Percentiles rank a stretch among this genome's conserved stretches.
These are phyloP conservation scores for Stereum hirsutum DNA, from an alignment of 1,284 basidiomycete genomes.

Conservation along the genomic window DNA sequence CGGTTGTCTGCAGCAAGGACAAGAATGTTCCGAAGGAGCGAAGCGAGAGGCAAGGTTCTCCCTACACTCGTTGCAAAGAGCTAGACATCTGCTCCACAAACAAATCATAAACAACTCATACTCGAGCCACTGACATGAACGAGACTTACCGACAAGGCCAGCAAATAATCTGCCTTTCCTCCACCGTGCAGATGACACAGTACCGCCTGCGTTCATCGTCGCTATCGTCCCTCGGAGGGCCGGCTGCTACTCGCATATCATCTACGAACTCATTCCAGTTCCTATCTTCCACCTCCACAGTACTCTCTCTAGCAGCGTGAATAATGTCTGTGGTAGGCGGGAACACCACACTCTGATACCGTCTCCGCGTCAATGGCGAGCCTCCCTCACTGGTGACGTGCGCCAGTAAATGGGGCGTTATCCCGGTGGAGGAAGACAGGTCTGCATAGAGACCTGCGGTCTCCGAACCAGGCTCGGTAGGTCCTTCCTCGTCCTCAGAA, in stretches of 20 bases:
- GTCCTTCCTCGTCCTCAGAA: constrained; percentile 12
- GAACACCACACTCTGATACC: constrained; percentile 30
- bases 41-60: constrained; percentile 57
- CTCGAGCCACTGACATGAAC: background rate
- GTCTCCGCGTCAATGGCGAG: constrained; percentile 36
- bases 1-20: constrained; percentile 66
- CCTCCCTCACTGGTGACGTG: constrained; percentile 33
- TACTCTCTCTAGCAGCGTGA: too few relatives aligned
- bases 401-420: constrained; percentile 38
- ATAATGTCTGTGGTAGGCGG: too few relatives aligned
- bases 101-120: constrained; percentile 1
- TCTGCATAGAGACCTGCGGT: constrained; percentile 34
- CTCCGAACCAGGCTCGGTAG: constrained; percentile 21
- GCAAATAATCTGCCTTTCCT: constrained; percentile 61
- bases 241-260: constrained; percentile 12
- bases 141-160: constrained; percentile 66
- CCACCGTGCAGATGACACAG: constrained; percentile 70
- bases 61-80: constrained; percentile 65
- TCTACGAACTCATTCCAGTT: constrained; percentile 19
- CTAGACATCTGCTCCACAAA: constrained; percentile 43
- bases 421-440: constrained; percentile 24
- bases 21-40: constrained; percentile 56
- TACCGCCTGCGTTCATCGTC: constrained; percentile 27
- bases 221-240: constrained; percentile 1
- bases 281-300: too few relatives aligned